phyloP scores from a whole-genome alignment of 2,329 filamentous ascomycete genomes.

The Elsinoe fawcettii region DNA sequence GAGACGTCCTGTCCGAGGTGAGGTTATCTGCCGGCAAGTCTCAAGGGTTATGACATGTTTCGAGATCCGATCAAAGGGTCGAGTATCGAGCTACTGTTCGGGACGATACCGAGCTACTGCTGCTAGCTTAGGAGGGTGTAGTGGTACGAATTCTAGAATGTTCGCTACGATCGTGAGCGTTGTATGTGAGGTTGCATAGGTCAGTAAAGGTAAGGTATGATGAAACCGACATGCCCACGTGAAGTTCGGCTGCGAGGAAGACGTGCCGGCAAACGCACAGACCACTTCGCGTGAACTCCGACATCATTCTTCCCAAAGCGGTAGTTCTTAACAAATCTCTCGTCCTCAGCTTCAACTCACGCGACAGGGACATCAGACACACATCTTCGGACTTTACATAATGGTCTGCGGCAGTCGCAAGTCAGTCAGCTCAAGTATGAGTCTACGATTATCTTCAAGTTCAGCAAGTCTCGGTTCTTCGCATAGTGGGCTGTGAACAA shows the following conservation, averaged over 20 bases:
- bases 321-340: constrained; percentile 2
- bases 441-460: no score
- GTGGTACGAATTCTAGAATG: neutral
- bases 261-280: constrained; percentile 1
- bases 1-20: neutral
- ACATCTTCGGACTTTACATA: neutral
- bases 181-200: neutral
- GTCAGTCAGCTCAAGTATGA: neutral
- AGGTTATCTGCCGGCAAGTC: neutral
- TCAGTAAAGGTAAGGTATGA: neutral
- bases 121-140: no score
- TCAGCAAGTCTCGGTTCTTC: neutral
- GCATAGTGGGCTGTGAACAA: neutral
- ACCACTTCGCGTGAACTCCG: constrained; percentile 2
- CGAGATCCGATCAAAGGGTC: neutral
- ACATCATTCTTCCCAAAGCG: neutral
- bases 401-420: no score
- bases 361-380: neutral
- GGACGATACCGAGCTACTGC: no score
- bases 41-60: neutral
- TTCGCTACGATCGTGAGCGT: neutral
- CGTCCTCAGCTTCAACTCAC: neutral
- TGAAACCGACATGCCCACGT: neutral
- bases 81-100: neutral
- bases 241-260: neutral